Percentiles rank a stretch among this genome's conserved stretches.
These are phyloP conservation scores for Neurospora africana DNA, from an alignment of 495 filamentous ascomycete species.

Conservation along the genomic window DNA sequence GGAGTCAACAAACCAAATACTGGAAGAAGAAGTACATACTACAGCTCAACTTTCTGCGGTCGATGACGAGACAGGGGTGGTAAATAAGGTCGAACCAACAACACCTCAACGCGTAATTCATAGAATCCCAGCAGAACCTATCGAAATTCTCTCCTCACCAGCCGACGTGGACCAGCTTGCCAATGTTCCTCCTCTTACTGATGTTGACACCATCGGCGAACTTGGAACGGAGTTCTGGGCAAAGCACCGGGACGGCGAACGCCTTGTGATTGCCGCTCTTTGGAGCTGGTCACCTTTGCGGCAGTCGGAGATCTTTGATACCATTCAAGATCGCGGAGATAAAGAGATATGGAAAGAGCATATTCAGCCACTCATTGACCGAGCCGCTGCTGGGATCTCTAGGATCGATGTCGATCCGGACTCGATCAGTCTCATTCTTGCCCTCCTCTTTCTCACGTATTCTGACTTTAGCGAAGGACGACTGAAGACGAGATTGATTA, in stretches of 20 bases:
- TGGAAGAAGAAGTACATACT: neutral
- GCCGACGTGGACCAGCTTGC: neutral
- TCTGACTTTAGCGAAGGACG: conserved; percentile 2
- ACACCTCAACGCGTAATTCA: neutral
- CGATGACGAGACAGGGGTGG: neutral
- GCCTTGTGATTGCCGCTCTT: conserved; percentile 17
- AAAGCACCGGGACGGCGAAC: conserved; percentile 9
- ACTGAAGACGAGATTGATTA: neutral
- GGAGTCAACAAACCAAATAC: neutral
- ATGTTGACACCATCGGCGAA: conserved; percentile 9
- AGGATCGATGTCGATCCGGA: neutral
- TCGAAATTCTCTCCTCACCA: conserved; percentile 10
- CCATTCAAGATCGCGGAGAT: neutral
- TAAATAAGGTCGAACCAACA: neutral
- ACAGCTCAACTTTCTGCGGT: neutral
- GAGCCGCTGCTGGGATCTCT: neutral
- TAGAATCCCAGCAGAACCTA: neutral
- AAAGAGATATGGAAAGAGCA: conserved; percentile 13
- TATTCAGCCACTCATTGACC: conserved; percentile 5
- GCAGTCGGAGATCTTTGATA: neutral
- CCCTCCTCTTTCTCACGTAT: conserved; percentile 17
- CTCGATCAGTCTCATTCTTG: conserved; percentile 4
- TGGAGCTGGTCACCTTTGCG: conserved; percentile 1
- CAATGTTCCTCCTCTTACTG: conserved; percentile 3
- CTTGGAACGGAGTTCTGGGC: conserved; percentile 14